These are phyloP conservation scores for Pulicaria dysenterica DNA, from an alignment of 129 eudicot genomes.

Conservation along the genomic window DNA sequence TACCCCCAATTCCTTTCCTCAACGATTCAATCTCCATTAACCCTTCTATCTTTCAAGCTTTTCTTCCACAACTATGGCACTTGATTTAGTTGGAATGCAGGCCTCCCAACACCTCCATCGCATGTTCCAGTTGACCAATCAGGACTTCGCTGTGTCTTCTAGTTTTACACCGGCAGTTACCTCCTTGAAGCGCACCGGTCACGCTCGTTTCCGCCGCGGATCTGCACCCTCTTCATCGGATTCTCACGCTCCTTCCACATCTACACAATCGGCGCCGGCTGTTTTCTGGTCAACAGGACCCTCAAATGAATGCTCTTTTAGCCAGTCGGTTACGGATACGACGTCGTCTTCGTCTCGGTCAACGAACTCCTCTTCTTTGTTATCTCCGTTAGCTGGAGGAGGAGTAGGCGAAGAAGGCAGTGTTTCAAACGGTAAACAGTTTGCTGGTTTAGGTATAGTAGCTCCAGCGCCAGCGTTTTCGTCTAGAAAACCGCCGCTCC, in stretches of 20 bases:
- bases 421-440: conserved; percentile 64
- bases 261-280: conserved; percentile 42
- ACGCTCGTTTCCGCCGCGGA: conserved; percentile 46
- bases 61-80: conserved; percentile 31
- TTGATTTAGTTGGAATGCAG: conserved; percentile 42
- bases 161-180: conserved; percentile 25
- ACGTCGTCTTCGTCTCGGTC: conserved; percentile 50
- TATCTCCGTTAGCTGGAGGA: conserved; percentile 50
- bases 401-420: conserved; percentile 54
- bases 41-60: not conserved
- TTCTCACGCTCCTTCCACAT: conserved; percentile 38
- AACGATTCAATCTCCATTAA: conserved; percentile 12
- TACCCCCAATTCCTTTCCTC: not conserved
- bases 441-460: conserved; percentile 27
- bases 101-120: conserved; percentile 27
- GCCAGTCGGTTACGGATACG: conserved; percentile 33
- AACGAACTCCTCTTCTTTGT: conserved; percentile 61
- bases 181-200: conserved; percentile 36
- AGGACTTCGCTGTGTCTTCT: conserved; percentile 27
- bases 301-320: conserved; percentile 19
- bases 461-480: conserved; percentile 53
- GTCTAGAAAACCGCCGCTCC: conserved; percentile 61
- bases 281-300: not conserved
- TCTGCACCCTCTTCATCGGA: conserved; percentile 25
- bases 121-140: conserved; percentile 34